These are phyloP conservation scores for Scheffersomyces lignicola DNA, from an alignment of 1,139 yeast species.

Conservation along the genomic window DNA sequence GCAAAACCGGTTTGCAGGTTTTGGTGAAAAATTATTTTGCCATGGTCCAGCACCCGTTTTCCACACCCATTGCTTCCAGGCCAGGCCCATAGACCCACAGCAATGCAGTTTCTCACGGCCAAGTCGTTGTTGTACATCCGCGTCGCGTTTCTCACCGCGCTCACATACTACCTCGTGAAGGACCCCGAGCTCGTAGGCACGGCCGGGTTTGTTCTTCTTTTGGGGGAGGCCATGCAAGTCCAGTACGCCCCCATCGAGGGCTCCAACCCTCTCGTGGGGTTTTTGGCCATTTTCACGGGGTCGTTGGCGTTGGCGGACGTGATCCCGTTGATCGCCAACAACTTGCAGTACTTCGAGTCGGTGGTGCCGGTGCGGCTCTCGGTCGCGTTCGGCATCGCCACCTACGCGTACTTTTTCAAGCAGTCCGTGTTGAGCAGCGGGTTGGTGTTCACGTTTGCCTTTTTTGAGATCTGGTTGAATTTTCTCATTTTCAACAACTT, in stretches of 20 bases:
- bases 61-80: no score
- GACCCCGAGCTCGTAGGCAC: constrained; percentile 42
- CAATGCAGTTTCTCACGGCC: constrained; percentile 62
- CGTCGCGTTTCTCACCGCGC: constrained; percentile 41
- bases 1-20: neutral
- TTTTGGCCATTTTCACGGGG: constrained; percentile 46
- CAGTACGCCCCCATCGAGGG: constrained; percentile 45
- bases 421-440: constrained; percentile 56
- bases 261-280: constrained; percentile 53
- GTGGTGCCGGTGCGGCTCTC: constrained; percentile 68
- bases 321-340: constrained; percentile 58
- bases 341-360: constrained; percentile 59
- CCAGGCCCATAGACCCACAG: constrained; percentile 4
- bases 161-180: constrained; percentile 63
- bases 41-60: no score
- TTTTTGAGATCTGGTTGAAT: constrained; percentile 71
- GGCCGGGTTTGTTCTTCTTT: constrained; percentile 51
- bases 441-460: constrained; percentile 60
- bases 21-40: no score
- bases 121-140: constrained; percentile 50
- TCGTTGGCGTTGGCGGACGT: constrained; percentile 53
- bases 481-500: constrained; percentile 62
- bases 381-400: constrained; percentile 53
- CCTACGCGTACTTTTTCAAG: constrained; percentile 40
- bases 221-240: constrained; percentile 60